phyloP scores from a whole-genome alignment of 768 basidiomycete species.

The Amanita pseudoporphyria region DNA sequence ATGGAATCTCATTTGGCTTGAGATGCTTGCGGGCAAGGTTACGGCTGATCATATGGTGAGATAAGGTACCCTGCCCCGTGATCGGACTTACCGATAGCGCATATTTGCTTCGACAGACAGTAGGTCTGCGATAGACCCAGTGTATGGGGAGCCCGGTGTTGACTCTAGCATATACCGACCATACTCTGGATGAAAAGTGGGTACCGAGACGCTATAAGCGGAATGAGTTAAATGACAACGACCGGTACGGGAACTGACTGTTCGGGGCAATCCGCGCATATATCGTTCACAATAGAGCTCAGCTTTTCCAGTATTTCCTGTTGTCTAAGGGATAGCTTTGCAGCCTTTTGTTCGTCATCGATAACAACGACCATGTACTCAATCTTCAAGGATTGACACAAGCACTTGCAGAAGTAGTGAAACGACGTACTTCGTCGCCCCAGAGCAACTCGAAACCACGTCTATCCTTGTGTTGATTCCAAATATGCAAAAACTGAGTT shows the following conservation, averaged over 20 bases:
- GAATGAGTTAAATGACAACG: not conserved
- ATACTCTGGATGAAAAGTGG: slow-evolving; percentile 96
- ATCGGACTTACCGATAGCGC: slow-evolving; percentile 68
- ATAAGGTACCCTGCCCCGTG: not conserved
- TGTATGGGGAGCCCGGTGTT: slow-evolving; percentile 93
- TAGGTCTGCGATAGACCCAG: slow-evolving; percentile 77
- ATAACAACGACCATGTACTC: slow-evolving; percentile 94
- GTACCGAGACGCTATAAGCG: slow-evolving; percentile 51
- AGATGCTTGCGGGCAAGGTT: slow-evolving; percentile 77
- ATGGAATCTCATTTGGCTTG: slow-evolving; percentile 75
- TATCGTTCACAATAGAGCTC: slow-evolving; percentile 53
- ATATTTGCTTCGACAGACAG: slow-evolving; percentile 90
- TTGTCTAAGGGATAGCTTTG: slow-evolving; percentile 88
- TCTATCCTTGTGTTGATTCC: slow-evolving; percentile 87
- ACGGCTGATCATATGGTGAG: slow-evolving; percentile 40
- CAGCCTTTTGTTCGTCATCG: slow-evolving; percentile 69
- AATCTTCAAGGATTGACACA: slow-evolving; percentile 39
- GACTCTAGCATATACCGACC: slow-evolving; percentile 98
- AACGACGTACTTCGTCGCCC: slow-evolving; percentile 84
- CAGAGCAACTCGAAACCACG: slow-evolving; percentile 89
- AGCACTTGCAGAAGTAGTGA: slow-evolving; percentile 1
- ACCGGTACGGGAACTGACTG: slow-evolving; percentile 31
- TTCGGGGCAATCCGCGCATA: slow-evolving; percentile 49
- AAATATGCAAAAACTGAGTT: slow-evolving; percentile 88
- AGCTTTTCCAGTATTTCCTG: slow-evolving; percentile 86